These are phyloP conservation scores for Moricandia arvensis DNA, from an alignment of 345 rosid species.

Conservation along the genomic window DNA sequence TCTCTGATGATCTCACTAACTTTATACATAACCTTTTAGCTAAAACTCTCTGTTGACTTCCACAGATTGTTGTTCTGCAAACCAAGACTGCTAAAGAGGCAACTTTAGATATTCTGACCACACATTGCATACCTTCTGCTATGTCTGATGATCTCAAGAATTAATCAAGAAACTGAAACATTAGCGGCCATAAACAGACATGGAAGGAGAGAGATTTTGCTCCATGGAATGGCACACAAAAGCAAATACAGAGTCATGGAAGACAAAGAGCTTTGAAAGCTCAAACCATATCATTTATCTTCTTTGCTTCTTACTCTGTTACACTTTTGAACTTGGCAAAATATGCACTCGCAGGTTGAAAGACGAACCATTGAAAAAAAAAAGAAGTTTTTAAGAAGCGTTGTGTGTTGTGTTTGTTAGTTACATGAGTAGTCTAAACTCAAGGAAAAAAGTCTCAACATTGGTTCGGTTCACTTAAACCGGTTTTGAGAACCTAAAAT, in stretches of 20 bases:
- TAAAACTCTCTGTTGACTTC: background rate
- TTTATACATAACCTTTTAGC: background rate
- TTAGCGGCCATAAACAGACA: background rate
- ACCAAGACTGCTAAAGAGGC: slow-evolving; percentile 76
- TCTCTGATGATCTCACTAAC: slow-evolving; percentile 5
- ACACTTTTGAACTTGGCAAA: slow-evolving; percentile 3
- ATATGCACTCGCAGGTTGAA: slow-evolving; percentile 11
- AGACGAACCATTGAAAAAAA: background rate
- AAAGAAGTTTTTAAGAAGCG: background rate
- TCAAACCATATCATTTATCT: background rate
- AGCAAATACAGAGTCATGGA: slow-evolving; percentile 16
- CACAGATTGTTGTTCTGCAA: slow-evolving; percentile 68
- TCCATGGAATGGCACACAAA: background rate
- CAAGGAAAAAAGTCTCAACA: background rate
- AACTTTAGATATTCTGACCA: slow-evolving; percentile 70
- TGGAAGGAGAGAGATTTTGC: slow-evolving; percentile 18
- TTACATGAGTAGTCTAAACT: no score
- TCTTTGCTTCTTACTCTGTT: background rate
- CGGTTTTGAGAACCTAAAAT: background rate
- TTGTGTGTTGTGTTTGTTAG: background rate
- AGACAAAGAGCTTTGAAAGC: slow-evolving; percentile 5
- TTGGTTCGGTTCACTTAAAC: background rate
- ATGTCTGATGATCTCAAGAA: slow-evolving; percentile 83
- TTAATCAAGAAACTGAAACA: slow-evolving; percentile 14
- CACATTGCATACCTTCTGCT: slow-evolving; percentile 85